These are phyloP conservation scores for Neurospora sp. DNA, from an alignment of 495 filamentous ascomycete species.

Conservation along the genomic window DNA sequence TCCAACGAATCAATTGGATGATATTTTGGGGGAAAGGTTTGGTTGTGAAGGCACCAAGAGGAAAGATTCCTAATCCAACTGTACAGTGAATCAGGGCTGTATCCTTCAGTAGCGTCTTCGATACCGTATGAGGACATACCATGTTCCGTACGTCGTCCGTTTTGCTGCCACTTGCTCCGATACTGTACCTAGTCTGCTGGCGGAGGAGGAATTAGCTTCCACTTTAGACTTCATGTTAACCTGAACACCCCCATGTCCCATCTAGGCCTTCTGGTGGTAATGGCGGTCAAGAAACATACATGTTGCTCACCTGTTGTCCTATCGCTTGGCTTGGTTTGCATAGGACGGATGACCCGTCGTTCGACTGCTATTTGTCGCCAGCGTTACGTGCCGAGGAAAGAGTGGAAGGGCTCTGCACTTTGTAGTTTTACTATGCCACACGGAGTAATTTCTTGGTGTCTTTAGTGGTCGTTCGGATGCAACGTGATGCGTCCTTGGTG, in stretches of 20 bases:
- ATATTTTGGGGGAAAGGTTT: neutral
- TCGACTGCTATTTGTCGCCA: neutral
- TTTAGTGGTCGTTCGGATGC: constrained; percentile 8
- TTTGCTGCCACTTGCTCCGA: neutral
- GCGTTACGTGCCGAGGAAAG: neutral
- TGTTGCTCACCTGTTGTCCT: neutral
- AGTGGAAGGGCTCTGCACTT: neutral
- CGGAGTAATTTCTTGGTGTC: neutral
- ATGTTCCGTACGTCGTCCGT: neutral
- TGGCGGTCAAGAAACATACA: neutral
- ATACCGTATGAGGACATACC: neutral
- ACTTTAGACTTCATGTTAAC: neutral
- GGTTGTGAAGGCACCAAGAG: neutral
- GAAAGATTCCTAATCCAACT: neutral
- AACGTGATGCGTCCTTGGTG: constrained; percentile 13
- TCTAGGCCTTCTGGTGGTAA: neutral
- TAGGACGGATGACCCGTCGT: neutral
- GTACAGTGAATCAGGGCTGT: neutral
- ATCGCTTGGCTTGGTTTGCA: neutral
- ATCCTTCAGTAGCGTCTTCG: neutral
- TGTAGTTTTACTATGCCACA: constrained; percentile 1
- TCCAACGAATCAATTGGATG: neutral
- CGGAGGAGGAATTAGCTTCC: neutral
- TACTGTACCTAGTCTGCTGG: neutral
- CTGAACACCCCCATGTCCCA: neutral